Conservation (phyloP, 208 protist species). For the Leishmania turanica region DNA sequence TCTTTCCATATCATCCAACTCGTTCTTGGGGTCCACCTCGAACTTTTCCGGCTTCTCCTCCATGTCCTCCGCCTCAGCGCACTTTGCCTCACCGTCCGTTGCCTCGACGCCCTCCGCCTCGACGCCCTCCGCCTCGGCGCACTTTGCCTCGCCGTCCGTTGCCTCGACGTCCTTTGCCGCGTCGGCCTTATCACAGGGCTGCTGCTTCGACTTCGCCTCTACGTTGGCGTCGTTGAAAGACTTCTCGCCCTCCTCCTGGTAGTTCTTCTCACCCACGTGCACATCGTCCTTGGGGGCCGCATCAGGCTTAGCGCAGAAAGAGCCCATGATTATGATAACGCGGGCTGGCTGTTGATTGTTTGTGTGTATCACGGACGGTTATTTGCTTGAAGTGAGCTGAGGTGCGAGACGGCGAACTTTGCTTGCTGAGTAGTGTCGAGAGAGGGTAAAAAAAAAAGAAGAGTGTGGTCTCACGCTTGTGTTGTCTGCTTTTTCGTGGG, state of each 20-base stretch:
- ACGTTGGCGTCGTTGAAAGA: background rate
- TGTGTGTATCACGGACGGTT: background rate
- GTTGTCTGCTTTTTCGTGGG: background rate
- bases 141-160: background rate
- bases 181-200: background rate
- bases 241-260: constrained; percentile 6
- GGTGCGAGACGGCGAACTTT: background rate
- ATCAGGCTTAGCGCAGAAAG: constrained; percentile 15
- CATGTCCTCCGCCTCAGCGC: background rate
- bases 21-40: constrained; percentile 7
- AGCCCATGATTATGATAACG: constrained; percentile 2
- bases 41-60: constrained; percentile 3
- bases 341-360: background rate
- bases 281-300: constrained; percentile 9
- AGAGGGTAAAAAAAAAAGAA: too few relatives aligned
- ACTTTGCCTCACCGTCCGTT: background rate
- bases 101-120: background rate
- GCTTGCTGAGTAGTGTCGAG: background rate
- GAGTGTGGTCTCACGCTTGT: background rate
- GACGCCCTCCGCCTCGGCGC: background rate
- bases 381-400: background rate
- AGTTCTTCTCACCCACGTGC: constrained; percentile 8
- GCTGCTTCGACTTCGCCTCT: background rate
- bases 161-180: background rate
- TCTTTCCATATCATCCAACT: constrained; percentile 4